Evolutionary conservation across 495 filamentous ascomycete genomes (phyloP), one percentile per base, ranked within the genome.

Genomic region (Penicillium robsamsonii): DNA sequence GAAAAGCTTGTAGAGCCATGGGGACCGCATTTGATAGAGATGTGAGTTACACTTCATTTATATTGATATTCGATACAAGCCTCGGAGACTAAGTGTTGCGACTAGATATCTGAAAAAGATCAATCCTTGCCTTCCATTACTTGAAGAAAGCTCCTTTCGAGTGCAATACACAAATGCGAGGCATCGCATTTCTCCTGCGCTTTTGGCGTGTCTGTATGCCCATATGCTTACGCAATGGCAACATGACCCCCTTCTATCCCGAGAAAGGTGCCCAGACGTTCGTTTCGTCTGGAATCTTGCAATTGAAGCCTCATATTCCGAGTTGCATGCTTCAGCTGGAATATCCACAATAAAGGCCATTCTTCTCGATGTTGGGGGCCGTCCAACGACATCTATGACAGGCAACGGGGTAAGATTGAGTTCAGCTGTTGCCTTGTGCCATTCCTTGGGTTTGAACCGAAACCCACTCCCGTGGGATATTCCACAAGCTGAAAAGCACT

Each of bases 1-100:
- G 58, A 60, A 38, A 60, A 60, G 53, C 58, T 60, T 5, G 42
- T 60, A 1, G 58, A 60, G 41, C 58, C 58, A 11, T 60, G 52
- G 52, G 44, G 52, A 0, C 30, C 52, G 1, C 52, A 46, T 20
- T 24, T 54, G 9, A 54, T 54, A 38, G 52, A 54, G 5, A 13
- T 54, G 52, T 54, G 15, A 46, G 52, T 38, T 29, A 38, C 1
- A 9, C 15, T 18, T 30, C 10, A 17, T 33, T 1, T 22, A 15
- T 18, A 27, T 24, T 31, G 1, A 6, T 8, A 45, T 22, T 64
- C 44, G 74, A 5, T 2, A 24, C n/a, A 7, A 46, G 8, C 1
- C 15, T 38, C n/a, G 2, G 27, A 37, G n/a, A 15, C n/a, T 40
- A 8, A 60, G 37, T 33, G 33, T 51, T 1, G 7, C 1, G 17